Conservation (phyloP, 2,329 filamentous ascomycete genomes). For the Pseudopyrenochaeta lycopersici region DNA sequence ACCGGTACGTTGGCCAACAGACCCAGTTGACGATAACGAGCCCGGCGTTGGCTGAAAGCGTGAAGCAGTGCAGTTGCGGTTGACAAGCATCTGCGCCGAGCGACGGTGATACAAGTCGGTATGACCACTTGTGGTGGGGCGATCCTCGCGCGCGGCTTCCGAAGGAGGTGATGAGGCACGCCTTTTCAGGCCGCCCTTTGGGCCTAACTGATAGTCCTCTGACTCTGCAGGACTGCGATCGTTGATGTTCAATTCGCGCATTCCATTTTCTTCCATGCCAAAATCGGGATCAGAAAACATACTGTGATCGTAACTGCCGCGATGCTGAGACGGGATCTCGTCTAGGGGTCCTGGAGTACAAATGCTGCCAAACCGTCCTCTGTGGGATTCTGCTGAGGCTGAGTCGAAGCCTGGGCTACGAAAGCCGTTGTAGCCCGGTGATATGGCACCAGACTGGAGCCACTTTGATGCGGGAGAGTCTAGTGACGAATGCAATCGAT, state of each 20-base stretch:
- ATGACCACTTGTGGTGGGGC: conserved; percentile 52
- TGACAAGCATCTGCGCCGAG: conserved; percentile 64
- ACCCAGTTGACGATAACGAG: conserved; percentile 71
- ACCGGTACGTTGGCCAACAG: conserved; percentile 66
- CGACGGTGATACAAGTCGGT: conserved; percentile 64
- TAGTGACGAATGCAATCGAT: conserved; percentile 49
- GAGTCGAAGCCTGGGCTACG: conserved; percentile 54
- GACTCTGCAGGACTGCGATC: conserved; percentile 59
- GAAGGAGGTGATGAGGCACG: conserved; percentile 71
- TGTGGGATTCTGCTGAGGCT: conserved; percentile 36
- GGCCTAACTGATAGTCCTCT: conserved; percentile 53
- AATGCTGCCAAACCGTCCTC: conserved; percentile 58
- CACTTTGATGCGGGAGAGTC: conserved; percentile 53
- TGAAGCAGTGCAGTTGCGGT: conserved; percentile 62
- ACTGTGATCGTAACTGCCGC: conserved; percentile 70
- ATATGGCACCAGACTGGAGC: conserved; percentile 53
- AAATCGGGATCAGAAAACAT: conserved; percentile 61
- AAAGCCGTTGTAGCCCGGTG: conserved; percentile 53
- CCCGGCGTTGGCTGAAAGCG: conserved; percentile 66
- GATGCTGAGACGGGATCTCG: conserved; percentile 63
- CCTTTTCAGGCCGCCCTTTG: conserved; percentile 68
- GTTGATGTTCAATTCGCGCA: conserved; percentile 63
- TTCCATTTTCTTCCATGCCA: conserved; percentile 62
- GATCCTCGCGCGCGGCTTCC: conserved; percentile 60
- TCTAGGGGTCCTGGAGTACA: conserved; percentile 58